Evolutionary conservation across 768 basidiomycete species (phyloP).

Genomic region (Lactarius quietus): DNA sequence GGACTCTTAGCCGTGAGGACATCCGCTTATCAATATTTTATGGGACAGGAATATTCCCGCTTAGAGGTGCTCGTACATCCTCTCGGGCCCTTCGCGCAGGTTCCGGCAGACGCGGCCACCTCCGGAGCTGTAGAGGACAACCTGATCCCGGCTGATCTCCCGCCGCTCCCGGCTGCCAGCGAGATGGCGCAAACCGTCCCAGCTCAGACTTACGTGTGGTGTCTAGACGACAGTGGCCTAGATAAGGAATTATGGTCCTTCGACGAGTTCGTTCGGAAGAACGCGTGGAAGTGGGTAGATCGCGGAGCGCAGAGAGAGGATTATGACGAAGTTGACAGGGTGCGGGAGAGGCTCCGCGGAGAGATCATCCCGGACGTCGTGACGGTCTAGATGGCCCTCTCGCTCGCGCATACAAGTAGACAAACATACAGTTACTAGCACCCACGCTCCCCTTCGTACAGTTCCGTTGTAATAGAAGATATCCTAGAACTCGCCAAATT

Average conservation of each 20-base stretch:
- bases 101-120: slow-evolving; percentile 25
- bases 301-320: slow-evolving; percentile 31
- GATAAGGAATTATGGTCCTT: slow-evolving; percentile 72
- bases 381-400: neutral
- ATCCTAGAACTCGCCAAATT: slow-evolving; percentile 74
- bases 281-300: slow-evolving; percentile 77
- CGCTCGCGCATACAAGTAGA: neutral
- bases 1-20: no score
- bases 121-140: slow-evolving; percentile 30
- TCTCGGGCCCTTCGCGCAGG: slow-evolving; percentile 41
- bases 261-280: slow-evolving; percentile 71
- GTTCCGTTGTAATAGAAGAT: neutral
- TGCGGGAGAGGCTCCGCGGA: slow-evolving; percentile 30
- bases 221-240: slow-evolving; percentile 40
- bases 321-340: slow-evolving; percentile 52
- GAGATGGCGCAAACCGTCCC: slow-evolving; percentile 38
- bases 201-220: slow-evolving; percentile 78
- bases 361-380: neutral
- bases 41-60: slow-evolving; percentile 66
- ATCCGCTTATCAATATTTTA: neutral
- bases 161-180: slow-evolving; percentile 38
- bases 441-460: neutral
- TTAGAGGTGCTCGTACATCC: slow-evolving; percentile 52
- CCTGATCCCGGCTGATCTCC: slow-evolving; percentile 40
- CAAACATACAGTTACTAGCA: neutral